Base-by-base conservation (phyloP, 179 eudicot species). In the Spergularia azorica region DNA sequence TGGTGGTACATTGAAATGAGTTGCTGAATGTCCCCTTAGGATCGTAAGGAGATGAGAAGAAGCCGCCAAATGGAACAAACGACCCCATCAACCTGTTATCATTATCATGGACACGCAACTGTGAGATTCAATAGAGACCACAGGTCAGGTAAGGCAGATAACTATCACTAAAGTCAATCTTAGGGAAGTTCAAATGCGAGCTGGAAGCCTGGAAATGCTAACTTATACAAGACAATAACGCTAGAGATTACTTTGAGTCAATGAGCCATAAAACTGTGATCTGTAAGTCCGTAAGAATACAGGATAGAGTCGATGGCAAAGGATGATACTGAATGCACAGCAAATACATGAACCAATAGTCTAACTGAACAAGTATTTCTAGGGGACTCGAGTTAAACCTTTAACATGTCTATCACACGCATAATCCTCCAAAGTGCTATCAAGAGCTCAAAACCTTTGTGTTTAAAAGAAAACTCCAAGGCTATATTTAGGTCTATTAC, bases 21-120 rank as follows among this genome's bases (percentile, higher is more conserved):
- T 63, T 79, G 65, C 77, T 81, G 36, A 73, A 61, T 71, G 83
- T 11, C 68, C 75, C 77, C 58, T 78, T 83, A 18, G 72, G 71
- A 71, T 87, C 92, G 0, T 91, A 84, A 70, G 92, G 86, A 67
- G 84, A 76, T 70, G 96, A 66, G 74, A 95, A 93, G 78, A 91
- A 92, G 51, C 98, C 97, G 75, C 97, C 98, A 81, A 95, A 84
- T 39, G 98, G 98, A 77, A 93, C 97, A 87, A 93, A 95, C 66
- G 98, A 95, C 76, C 90, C 89, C 93, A 95, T 84, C 87, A 95
- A 90, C 88, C 98, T 95, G 91, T 73, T 80, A 81, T 59, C 67
- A 14, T 79, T 76, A 80, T 76, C 70, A 82, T 60, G 62, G 79
- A 78, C 76, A 84, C 52, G 74, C 70, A 76, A 82, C 82, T 75